Base-by-base conservation (phyloP, 805 yeast genomes). In the Deakozyma indianensis region DNA sequence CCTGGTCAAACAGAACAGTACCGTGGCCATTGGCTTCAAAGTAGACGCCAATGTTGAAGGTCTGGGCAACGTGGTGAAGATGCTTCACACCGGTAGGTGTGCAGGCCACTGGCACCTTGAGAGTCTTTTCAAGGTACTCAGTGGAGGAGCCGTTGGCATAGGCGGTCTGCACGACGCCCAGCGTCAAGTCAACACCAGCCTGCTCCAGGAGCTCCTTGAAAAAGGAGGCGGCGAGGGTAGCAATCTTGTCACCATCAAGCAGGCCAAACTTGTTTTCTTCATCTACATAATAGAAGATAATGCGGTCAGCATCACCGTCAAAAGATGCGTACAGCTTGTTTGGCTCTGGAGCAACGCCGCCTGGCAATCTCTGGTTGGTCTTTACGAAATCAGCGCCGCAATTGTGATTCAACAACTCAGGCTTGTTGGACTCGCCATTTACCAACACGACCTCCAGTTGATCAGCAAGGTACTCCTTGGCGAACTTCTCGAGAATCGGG, bases 1-100 rank as follows among this genome's bases (percentile, higher is more conserved):
- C 60, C 0, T 75, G 70, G 3, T 84, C 77, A 59, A 92, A 92
- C 20, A 86, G 69, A 4, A 90, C 94, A 0, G 98, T 92, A 14
- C 98, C 98, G 59, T 92, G 98, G n/a, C 98, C 98, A 60, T 92
- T 92, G 45, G 98, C 98, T 67, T 92, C 98, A 56, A 92, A 92
- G 64, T 92, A 92, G 15, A 92, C 79, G 22, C 98, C 98, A 50
- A 90, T 73, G 56, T 87, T 97, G 57, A 75, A 92, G 40, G 77
- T 71, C 48, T 73, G 76, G 1, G 94, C 92, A 43, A 87, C 94
- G 57, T 90, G 96, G 60, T 92, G 98, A 51, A 92, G 68, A 65
- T 92, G 95, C 63, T 92, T 92, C 28, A 92, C 98, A 35, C 98
- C 98, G 2, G 98, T 92, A 40, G 95, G 81, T 0, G 97, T 84